Conservation (phyloP, 2,329 filamentous ascomycete genomes). For the Pseudogymnoascus sp. region DNA sequence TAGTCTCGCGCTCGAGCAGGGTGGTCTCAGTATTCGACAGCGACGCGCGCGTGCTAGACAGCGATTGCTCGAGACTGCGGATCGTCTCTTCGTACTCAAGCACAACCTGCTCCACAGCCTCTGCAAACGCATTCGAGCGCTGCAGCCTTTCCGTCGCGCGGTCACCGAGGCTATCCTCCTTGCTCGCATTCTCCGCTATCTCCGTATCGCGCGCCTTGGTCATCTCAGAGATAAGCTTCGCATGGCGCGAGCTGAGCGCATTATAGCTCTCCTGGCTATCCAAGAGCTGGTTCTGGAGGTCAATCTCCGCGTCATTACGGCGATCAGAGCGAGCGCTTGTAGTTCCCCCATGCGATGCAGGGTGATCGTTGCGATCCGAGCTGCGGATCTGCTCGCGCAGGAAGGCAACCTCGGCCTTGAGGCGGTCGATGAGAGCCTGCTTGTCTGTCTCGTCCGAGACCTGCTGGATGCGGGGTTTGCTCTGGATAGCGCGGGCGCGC, state of each 20-base stretch:
- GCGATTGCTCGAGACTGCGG: constrained; percentile 80
- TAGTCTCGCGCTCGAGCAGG: constrained; percentile 86
- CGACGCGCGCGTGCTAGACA: constrained; percentile 78
- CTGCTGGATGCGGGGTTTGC: constrained; percentile 93
- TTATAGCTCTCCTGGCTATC: constrained; percentile 94
- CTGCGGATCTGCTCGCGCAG: constrained; percentile 87
- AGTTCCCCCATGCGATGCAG: constrained; percentile 36
- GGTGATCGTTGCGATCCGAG: constrained; percentile 50
- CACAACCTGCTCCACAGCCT: constrained; percentile 92
- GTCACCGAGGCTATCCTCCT: constrained; percentile 60
- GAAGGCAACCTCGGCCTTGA: constrained; percentile 90
- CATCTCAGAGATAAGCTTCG: constrained; percentile 90
- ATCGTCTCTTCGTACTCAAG: constrained; percentile 99
- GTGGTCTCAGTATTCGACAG: constrained; percentile 78
- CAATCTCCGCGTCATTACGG: constrained; percentile 74
- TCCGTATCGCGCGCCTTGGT: constrained; percentile 73
- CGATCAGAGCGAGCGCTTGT: constrained; percentile 68
- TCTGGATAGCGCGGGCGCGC: constrained; percentile 90
- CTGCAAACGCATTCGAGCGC: constrained; percentile 89
- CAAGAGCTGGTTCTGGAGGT: constrained; percentile 87
- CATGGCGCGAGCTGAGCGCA: constrained; percentile 82
- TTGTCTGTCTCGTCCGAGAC: constrained; percentile 84
- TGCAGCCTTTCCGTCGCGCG: constrained; percentile 81
- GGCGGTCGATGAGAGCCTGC: constrained; percentile 82
- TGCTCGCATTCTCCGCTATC: constrained; percentile 47